Conservation (phyloP, 177 flowering plant genomes). For the Tripterygium wilfordii region DNA sequence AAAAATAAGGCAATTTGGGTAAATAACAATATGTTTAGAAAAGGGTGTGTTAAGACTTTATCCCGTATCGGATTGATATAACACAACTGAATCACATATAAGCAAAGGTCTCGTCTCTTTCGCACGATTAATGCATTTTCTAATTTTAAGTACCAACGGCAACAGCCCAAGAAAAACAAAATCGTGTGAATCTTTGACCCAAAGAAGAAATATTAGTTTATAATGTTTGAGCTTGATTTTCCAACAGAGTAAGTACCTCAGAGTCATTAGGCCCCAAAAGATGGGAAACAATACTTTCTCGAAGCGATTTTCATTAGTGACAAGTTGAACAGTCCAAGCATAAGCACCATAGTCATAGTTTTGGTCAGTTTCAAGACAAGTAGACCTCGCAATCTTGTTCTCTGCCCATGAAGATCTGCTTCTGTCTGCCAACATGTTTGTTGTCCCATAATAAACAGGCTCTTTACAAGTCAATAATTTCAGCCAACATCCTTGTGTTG, state of each 20-base stretch:
- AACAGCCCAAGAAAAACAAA: too few relatives aligned
- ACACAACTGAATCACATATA: too few relatives aligned
- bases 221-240: too few relatives aligned
- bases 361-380: constrained; percentile 45
- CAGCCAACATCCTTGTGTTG: constrained; percentile 31
- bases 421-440: constrained; percentile 29
- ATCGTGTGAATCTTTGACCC: too few relatives aligned
- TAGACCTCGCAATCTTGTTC: constrained; percentile 42
- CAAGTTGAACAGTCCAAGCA: constrained; percentile 78
- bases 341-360: constrained; percentile 74
- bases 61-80: too few relatives aligned
- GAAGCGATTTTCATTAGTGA: constrained; percentile 58
- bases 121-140: too few relatives aligned
- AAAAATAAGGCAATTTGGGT: too few relatives aligned
- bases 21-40: too few relatives aligned
- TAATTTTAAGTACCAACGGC: too few relatives aligned
- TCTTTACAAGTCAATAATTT: constrained; percentile 55
- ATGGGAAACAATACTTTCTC: constrained; percentile 89
- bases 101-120: too few relatives aligned
- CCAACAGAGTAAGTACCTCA: constrained; percentile 75
- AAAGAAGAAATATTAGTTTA: too few relatives aligned
- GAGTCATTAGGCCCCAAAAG: constrained; percentile 97
- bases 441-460: constrained; percentile 67
- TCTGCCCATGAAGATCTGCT: constrained; percentile 58
- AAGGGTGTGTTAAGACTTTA: too few relatives aligned